Percentiles rank a stretch among this genome's conserved stretches.
These are phyloP conservation scores for Ilyonectria sp. DNA, from an alignment of 2,329 filamentous ascomycete genomes.

Conservation along the genomic window DNA sequence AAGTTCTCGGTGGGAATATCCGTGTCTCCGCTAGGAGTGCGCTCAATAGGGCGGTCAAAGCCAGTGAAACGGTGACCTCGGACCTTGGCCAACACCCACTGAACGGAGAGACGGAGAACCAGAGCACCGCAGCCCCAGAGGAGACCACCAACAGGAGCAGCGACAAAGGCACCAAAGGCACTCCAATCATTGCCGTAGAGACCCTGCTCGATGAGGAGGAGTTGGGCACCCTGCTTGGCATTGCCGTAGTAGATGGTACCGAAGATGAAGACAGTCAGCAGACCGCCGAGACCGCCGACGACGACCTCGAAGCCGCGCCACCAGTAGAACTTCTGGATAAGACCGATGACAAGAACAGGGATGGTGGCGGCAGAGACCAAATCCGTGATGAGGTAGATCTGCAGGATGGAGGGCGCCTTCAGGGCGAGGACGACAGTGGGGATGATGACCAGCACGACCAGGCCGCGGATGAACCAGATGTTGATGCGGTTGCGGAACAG, in stretches of 20 bases:
- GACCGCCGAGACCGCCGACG: constrained; percentile 81
- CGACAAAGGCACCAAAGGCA: constrained; percentile 86
- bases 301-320: constrained; percentile 88
- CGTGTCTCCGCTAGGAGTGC: constrained; percentile 49
- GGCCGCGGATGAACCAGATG: constrained; percentile 79
- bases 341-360: constrained; percentile 81
- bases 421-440: constrained; percentile 83
- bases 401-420: constrained; percentile 80
- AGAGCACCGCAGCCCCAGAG: constrained; percentile 79
- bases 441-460: constrained; percentile 80
- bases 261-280: constrained; percentile 86
- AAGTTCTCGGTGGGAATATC: constrained; percentile 46
- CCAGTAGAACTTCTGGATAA: constrained; percentile 79
- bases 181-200: constrained; percentile 86
- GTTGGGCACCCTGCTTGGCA: constrained; percentile 72
- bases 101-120: constrained; percentile 70
- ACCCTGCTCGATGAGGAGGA: constrained; percentile 81
- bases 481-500: constrained; percentile 86
- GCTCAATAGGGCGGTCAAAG: constrained; percentile 68
- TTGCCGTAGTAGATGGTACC: constrained; percentile 84
- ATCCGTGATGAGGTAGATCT: constrained; percentile 88
- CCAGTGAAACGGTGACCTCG: constrained; percentile 77
- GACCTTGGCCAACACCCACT: constrained; percentile 70
- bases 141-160: constrained; percentile 82
- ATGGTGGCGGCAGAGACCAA: constrained; percentile 83